Conservation (phyloP, 176 grass and related monocot species). For the Tuctoria greenei region DNA sequence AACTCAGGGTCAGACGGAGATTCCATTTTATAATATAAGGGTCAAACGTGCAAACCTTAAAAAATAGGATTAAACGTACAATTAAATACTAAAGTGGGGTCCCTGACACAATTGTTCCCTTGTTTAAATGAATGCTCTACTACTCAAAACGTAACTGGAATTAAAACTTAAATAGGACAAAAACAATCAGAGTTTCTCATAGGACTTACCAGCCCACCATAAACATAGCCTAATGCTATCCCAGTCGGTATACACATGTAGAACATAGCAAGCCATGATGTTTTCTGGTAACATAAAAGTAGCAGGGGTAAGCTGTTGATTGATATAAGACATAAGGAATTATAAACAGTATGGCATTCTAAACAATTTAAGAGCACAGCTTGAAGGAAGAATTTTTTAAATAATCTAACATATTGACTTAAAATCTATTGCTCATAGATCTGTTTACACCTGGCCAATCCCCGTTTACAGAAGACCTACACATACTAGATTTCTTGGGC, state of each 20-base stretch:
- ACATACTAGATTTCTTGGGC: background rate
- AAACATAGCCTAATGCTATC: constrained; percentile 94
- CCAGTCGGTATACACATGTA: constrained; percentile 99
- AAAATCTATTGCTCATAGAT: background rate
- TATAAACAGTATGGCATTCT: background rate
- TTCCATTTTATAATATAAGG: too few species aligned
- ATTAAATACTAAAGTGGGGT: too few species aligned
- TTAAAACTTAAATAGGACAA: constrained; percentile 15
- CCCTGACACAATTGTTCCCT: too few species aligned
- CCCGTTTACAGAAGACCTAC: background rate
- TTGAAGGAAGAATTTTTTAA: background rate
- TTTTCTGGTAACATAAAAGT: constrained; percentile 72
- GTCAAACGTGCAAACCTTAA: too few species aligned
- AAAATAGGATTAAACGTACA: too few species aligned
- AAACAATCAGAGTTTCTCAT: constrained; percentile 25
- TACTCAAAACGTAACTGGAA: constrained; percentile 8
- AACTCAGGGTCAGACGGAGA: too few species aligned
- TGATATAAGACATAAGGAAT: constrained; percentile 31
- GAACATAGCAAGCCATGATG: constrained; percentile 90
- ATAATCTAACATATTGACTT: background rate
- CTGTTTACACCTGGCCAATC: background rate
- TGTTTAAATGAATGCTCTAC: background rate
- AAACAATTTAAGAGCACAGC: constrained; percentile 23
- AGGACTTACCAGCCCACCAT: constrained; percentile 86
- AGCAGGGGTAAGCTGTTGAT: constrained; percentile 43